Evolutionary conservation across 768 basidiomycete species (phyloP), one percentile per base, ranked within the genome.

Genomic region (Lactarius psammicola): DNA sequence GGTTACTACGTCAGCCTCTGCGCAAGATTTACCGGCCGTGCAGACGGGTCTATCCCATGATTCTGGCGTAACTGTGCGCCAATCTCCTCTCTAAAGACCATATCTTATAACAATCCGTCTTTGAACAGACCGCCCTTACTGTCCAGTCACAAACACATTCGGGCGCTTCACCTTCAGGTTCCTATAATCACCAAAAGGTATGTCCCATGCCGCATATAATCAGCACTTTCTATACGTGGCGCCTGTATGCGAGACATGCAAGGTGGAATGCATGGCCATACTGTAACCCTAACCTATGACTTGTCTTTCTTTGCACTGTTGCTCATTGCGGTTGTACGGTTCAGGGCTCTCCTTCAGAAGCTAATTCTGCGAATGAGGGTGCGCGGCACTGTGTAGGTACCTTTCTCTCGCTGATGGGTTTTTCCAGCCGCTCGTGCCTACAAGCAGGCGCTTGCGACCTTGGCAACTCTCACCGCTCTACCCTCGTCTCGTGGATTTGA

Each of bases 401-500:
- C 15, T 26, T 33, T 38, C 23, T 53, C 20, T 26, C 9, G 3
- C 36, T 57, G 4, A 62, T 38, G 13, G 9, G 23, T n/a, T 42
- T 54, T 63, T 34, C 2, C 67, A 91, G 91, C 90, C 65, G 75
- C 83, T 17, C 83, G 86, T 67, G 91, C 90, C 13, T 92, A 91
- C 77, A 88, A 83, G 72, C 85, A 90, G 74, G 92, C 92, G 13
- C 74, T 90, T 64, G 74, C 82, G 9, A 90, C 89, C 4, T 79
- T 94, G 23, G 78, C 85, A 2, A 81, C 85, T 33, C 76, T 93
- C 60, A 87, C 84, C n/a, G 79, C 86, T 8, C 79, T 84, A 64
- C 82, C 87, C 18, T 80, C 83, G 40, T 78, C 81, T 49, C 81
- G 85, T 62, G 80, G 83, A 26, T 83, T 85, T 54, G 85, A 88